Conservation (phyloP, 495 filamentous ascomycete genomes). For the Penicillium verhagenii region DNA sequence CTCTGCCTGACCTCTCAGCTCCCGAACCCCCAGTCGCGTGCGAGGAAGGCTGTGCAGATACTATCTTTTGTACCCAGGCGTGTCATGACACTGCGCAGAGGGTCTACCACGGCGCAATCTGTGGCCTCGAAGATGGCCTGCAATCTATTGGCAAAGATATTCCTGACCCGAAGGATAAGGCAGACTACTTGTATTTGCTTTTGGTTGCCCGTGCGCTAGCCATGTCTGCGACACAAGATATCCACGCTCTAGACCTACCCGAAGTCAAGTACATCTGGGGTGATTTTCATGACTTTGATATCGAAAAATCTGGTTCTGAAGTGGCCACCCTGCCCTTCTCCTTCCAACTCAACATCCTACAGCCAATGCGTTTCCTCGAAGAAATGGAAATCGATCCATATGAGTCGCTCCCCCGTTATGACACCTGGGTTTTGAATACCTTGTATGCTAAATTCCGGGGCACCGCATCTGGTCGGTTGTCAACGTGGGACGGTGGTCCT, state of each 20-base stretch:
- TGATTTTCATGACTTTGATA: constrained; percentile 55
- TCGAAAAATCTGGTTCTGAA: constrained; percentile 4
- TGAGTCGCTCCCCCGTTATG: constrained; percentile 59
- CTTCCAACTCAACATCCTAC: constrained; percentile 79
- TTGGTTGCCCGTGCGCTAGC: constrained; percentile 78
- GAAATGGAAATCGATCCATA: constrained; percentile 92
- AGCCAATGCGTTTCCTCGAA: constrained; percentile 79
- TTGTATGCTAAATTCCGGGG: constrained; percentile 91
- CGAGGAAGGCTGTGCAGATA: constrained; percentile 69
- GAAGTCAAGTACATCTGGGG: constrained; percentile 96
- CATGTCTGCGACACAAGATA: constrained; percentile 77
- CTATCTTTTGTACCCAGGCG: constrained; percentile 76
- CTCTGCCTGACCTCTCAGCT: constrained; percentile 63
- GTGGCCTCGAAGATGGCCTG: constrained; percentile 70
- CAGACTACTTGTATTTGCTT: constrained; percentile 75
- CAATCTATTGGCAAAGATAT: constrained; percentile 80
- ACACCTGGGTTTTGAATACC: constrained; percentile 93
- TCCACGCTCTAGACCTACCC: constrained; percentile 77
- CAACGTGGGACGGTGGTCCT: constrained; percentile 66
- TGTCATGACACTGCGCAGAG: constrained; percentile 71
- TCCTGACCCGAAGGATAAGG: constrained; percentile 62
- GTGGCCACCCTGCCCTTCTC: constrained; percentile 70
- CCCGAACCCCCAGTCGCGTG: constrained; percentile 55
- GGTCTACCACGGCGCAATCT: constrained; percentile 82
- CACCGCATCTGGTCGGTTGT: constrained; percentile 81